Percentiles rank a stretch among this genome's conserved stretches.
These are phyloP conservation scores for Crataegus laevigata DNA, from an alignment of 306 rosid genomes.

Conservation along the genomic window DNA sequence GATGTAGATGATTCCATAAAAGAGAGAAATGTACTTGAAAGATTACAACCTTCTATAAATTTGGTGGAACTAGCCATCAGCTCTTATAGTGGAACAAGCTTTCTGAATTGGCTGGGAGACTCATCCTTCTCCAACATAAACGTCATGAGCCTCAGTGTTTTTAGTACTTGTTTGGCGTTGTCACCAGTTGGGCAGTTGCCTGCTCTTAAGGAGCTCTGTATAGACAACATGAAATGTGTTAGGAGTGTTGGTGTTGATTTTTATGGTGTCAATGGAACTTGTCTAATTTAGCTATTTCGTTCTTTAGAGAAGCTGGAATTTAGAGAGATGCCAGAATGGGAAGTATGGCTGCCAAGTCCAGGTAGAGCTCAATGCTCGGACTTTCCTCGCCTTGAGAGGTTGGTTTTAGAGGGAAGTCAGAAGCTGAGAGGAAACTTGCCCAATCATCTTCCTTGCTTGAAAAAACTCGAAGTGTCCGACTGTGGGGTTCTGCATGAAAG, in stretches of 20 bases:
- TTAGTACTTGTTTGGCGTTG: not conserved
- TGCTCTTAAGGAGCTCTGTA: not conserved
- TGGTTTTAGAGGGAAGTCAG: not conserved
- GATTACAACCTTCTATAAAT: not conserved
- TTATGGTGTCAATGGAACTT: not conserved
- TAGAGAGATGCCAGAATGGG: not conserved
- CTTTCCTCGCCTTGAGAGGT: not conserved
- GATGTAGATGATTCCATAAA: not conserved
- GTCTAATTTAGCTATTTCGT: not conserved
- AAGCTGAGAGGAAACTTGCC: not conserved
- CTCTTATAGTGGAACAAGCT: not conserved
- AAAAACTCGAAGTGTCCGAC: rapidly evolving
- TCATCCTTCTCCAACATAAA: not conserved
- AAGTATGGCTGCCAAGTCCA: not conserved
- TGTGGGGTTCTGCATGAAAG: not conserved
- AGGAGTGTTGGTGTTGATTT: not conserved
- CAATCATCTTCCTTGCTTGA: not conserved
- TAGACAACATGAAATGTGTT: not conserved
- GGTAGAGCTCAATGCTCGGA: not conserved
- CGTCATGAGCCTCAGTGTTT: not conserved
- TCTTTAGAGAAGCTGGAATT: not conserved
- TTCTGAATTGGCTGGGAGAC: constrained; percentile 16
- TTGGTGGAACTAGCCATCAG: not conserved
- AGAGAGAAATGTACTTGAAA: not conserved
- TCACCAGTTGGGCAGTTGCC: constrained; percentile 13